Percentiles rank a stretch among this genome's conserved stretches.
Conservation (phyloP, 2,329 filamentous ascomycete species). For the Colletotrichum siamense region DNA sequence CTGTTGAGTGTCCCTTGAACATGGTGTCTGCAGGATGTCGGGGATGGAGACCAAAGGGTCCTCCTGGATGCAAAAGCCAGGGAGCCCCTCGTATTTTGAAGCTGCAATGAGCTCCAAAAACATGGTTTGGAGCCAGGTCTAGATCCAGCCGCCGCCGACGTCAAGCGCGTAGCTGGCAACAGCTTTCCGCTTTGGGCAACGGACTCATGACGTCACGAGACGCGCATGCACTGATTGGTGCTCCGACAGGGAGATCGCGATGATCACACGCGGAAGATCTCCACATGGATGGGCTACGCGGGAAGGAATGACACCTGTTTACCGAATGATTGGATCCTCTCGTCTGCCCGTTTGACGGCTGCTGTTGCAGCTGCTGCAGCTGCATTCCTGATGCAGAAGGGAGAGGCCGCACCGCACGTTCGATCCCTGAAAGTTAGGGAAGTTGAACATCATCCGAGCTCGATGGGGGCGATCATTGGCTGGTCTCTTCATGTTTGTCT, state of each 20-base stretch:
- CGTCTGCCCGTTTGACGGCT: neutral
- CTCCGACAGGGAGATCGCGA: neutral
- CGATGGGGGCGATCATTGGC: neutral
- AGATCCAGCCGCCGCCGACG: constrained; percentile 17
- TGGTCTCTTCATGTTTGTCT: neutral
- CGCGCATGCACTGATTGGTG: neutral
- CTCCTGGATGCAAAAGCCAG: neutral
- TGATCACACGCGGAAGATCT: constrained; percentile 10
- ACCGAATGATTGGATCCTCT: neutral
- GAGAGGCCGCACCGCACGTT: neutral
- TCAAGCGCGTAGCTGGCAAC: constrained; percentile 11
- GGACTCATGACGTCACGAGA: constrained; percentile 12
- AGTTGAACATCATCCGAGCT: neutral
- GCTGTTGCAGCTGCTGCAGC: neutral
- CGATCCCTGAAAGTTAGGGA: neutral
- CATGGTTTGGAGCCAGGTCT: neutral
- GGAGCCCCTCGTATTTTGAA: neutral
- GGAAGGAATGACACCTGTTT: neutral
- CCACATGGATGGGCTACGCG: neutral
- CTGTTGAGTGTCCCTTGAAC: constrained; percentile 7
- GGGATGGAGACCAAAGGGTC: neutral
- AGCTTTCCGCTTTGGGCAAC: neutral
- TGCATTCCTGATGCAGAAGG: neutral
- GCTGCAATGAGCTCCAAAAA: neutral
- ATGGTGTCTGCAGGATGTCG: neutral